Conservation (phyloP, 495 filamentous ascomycete genomes). For the Haplographium delicatum region DNA sequence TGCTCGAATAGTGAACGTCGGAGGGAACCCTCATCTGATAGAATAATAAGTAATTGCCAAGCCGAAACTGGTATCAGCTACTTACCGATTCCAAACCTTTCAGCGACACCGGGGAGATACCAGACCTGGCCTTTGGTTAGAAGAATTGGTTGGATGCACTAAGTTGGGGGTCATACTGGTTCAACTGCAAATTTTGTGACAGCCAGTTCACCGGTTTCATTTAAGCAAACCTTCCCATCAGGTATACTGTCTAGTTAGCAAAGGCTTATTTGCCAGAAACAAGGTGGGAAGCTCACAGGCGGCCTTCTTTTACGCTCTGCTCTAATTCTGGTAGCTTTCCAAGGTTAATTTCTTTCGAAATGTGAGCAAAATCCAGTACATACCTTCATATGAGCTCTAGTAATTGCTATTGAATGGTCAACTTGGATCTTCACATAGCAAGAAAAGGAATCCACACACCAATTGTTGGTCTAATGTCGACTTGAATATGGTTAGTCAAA, state of each 20-base stretch:
- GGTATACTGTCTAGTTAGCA: conserved; percentile 45
- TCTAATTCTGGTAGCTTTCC: conserved; percentile 75
- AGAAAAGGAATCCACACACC: conserved; percentile 27
- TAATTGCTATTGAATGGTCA: conserved; percentile 52
- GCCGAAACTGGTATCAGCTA: background rate
- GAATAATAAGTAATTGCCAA: conserved; percentile 7
- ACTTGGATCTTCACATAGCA: background rate
- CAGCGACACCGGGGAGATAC: conserved; percentile 93
- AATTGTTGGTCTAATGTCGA: conserved; percentile 92
- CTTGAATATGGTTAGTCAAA: conserved; percentile 27
- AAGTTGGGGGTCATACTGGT: conserved; percentile 44
- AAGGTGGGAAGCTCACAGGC: conserved; percentile 43
- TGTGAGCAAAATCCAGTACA: background rate
- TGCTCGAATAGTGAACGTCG: conserved; percentile 89
- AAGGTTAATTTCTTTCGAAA: conserved; percentile 18
- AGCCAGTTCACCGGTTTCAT: conserved; percentile 74
- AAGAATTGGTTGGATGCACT: conserved; percentile 6
- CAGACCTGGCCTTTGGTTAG: conserved; percentile 49
- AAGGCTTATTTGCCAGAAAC: background rate
- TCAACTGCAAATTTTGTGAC: conserved; percentile 97
- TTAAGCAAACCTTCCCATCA: conserved; percentile 88
- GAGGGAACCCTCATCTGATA: conserved; percentile 73
- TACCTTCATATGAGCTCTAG: conserved; percentile 89
- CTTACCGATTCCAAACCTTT: conserved; percentile 83
- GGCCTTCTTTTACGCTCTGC: conserved; percentile 72